A percentile compares a stretch with the other conserved stretches of the same genome.
Conservation (phyloP, 176 grass and related monocot species). For the Avena insularis region DNA sequence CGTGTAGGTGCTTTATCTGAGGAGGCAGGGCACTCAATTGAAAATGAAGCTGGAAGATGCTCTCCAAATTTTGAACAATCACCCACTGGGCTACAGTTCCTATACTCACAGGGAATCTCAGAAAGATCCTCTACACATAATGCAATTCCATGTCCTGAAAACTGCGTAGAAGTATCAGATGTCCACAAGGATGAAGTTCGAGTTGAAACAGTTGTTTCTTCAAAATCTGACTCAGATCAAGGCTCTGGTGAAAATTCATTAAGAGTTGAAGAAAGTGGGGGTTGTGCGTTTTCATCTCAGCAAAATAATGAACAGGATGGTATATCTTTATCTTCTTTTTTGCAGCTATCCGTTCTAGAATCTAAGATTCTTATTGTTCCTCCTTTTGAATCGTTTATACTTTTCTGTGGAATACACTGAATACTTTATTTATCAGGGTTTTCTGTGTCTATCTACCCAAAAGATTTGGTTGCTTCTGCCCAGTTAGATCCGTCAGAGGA, state of each 20-base stretch:
- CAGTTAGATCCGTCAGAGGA: not conserved
- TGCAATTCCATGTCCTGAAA: not conserved
- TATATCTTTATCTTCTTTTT: constrained; percentile 40
- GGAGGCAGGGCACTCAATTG: not conserved
- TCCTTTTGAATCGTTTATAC: not conserved
- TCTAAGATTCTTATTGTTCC: not conserved
- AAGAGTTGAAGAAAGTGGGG: constrained; percentile 19
- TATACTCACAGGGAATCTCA: constrained; percentile 19
- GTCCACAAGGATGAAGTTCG: not conserved
- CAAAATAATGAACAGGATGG: constrained; percentile 33
- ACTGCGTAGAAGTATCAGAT: not conserved
- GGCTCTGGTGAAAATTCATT: constrained; percentile 27
- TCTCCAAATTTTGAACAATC: constrained; percentile 34
- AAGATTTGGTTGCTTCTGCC: not conserved
- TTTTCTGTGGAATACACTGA: constrained; percentile 15
- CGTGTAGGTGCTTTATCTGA: constrained; percentile 17
- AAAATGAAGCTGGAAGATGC: constrained; percentile 40
- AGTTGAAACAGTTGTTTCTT: constrained; percentile 13
- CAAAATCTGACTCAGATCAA: constrained; percentile 26
- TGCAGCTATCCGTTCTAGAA: not conserved
- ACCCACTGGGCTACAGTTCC: constrained; percentile 30
- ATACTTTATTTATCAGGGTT: constrained; percentile 15
- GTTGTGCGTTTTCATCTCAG: not conserved
- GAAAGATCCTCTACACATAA: not conserved
- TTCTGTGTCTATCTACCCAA: not conserved